Conservation (phyloP, 768 basidiomycete species). For the Termitomyces sp. region DNA sequence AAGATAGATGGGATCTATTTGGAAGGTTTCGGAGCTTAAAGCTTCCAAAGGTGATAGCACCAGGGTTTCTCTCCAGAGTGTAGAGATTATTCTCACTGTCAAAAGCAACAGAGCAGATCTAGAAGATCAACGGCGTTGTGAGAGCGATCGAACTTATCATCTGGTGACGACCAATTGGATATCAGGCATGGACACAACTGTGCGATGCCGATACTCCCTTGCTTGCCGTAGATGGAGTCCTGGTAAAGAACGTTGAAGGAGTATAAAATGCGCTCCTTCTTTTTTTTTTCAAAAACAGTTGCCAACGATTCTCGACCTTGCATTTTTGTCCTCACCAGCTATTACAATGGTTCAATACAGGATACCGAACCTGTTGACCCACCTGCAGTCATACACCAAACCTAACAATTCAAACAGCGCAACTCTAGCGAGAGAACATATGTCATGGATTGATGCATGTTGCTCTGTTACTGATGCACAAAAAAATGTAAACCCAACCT, state of each 20-base stretch:
- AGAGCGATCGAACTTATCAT: no score
- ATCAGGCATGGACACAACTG: no score
- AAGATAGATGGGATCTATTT: no score
- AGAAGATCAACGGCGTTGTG: no score
- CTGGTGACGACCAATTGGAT: no score
- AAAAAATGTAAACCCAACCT: background rate
- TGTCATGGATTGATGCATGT: conserved; percentile 3
- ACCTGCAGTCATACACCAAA: background rate
- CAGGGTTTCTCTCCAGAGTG: no score
- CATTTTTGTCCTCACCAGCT: background rate
- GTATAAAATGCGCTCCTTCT: background rate
- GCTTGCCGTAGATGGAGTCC: background rate
- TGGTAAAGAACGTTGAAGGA: background rate
- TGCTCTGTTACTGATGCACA: conserved; percentile 3
- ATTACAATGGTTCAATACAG: background rate
- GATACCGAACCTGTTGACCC: background rate
- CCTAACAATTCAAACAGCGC: conserved; percentile 1
- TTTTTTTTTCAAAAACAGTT: background rate
- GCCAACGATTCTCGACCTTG: background rate
- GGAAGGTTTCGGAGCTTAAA: no score
- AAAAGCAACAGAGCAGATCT: no score
- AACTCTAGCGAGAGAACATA: conserved; percentile 1
- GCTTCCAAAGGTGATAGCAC: no score
- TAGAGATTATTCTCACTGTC: no score
- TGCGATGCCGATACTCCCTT: no score